Base-by-base conservation (phyloP, 805 yeast genomes). In the Myxozyma mucilagina region DNA sequence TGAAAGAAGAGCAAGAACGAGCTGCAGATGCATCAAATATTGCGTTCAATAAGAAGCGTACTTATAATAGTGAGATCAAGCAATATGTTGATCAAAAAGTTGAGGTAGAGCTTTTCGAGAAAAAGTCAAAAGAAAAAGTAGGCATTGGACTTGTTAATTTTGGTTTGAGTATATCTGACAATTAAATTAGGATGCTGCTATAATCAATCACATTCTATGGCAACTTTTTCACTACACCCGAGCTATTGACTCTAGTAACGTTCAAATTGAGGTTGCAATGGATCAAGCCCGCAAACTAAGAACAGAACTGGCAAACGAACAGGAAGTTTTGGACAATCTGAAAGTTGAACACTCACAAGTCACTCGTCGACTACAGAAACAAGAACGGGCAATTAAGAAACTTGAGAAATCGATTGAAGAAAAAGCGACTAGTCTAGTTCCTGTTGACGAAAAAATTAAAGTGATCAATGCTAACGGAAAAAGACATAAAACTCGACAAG, bases 41-140 rank as follows among this genome's bases (percentile, higher is more conserved):
- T 10, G 82, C 88, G 2, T 84, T 87, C 61, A 81, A 89, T 32
- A 82, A 85, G 63, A 87, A 86, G 73, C 82, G 92, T 71, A 82
- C 86, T 42, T 78, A 86, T 47, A 87, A 83, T 66, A 82, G 85
- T 41, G 98, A 90, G 71, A 79, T 89, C 52, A 87, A 82, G 71
- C 92, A 86, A 68, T 90, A 90, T 68, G 84, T 84, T 66, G 90
- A 84, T 61, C 96, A 90, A 71, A 79, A 87, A 67, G 77, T 77
- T 4, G 94, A 90, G 71, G 87, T 87, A 51, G 88, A 85, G 60
- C 76, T 80, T 59, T 90, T 84, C 72, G 87, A 86, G 65, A 71
- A 75, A 38, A 85, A 83, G 68, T 70, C 84, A 5, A 73, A 72
- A 1, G 84, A 84, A 65, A 82, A 81, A 66, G 73, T 76, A 10